phyloP scores from a whole-genome alignment of 129 eudicot genomes.

The Helianthus tuberosus region DNA sequence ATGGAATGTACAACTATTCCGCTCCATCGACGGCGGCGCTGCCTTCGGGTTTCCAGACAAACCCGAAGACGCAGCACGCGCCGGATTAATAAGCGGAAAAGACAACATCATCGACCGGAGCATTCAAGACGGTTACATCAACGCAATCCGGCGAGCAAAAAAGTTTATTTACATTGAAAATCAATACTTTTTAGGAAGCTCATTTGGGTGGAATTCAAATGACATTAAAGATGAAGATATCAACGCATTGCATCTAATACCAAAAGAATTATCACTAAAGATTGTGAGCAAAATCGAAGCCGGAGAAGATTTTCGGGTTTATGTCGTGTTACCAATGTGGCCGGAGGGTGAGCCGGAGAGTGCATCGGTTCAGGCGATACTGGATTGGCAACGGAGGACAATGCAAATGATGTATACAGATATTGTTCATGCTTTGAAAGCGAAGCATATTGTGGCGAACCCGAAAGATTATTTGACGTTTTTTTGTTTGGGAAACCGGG shows the following conservation, averaged over 20 bases:
- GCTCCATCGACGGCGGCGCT: constrained; percentile 89
- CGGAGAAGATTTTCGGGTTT: constrained; percentile 71
- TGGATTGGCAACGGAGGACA: constrained; percentile 85
- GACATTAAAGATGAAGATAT: constrained; percentile 63
- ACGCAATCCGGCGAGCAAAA: constrained; percentile 85
- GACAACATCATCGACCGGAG: constrained; percentile 74
- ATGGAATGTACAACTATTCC: constrained; percentile 81
- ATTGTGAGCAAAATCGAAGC: constrained; percentile 82
- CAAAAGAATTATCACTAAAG: constrained; percentile 76
- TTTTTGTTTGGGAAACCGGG: constrained; percentile 82
- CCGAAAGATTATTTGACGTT: constrained; percentile 72
- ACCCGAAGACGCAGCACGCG: constrained; percentile 77
- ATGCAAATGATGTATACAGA: constrained; percentile 91
- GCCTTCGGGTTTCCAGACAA: constrained; percentile 80
- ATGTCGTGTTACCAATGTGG: constrained; percentile 89
- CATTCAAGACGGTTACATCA: constrained; percentile 81
- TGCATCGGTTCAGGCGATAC: constrained; percentile 67
- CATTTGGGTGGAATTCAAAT: constrained; percentile 65
- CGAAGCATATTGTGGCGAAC: constrained; percentile 59
- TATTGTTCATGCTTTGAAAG: constrained; percentile 60
- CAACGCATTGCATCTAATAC: constrained; percentile 66
- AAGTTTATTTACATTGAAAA: constrained; percentile 82
- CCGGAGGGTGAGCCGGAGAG: constrained; percentile 85
- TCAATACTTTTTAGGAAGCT: constrained; percentile 86
- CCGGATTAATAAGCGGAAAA: constrained; percentile 75